These are phyloP conservation scores for Nannochloris sp. DNA, from an alignment of 139 green algal species.

Conservation along the genomic window DNA sequence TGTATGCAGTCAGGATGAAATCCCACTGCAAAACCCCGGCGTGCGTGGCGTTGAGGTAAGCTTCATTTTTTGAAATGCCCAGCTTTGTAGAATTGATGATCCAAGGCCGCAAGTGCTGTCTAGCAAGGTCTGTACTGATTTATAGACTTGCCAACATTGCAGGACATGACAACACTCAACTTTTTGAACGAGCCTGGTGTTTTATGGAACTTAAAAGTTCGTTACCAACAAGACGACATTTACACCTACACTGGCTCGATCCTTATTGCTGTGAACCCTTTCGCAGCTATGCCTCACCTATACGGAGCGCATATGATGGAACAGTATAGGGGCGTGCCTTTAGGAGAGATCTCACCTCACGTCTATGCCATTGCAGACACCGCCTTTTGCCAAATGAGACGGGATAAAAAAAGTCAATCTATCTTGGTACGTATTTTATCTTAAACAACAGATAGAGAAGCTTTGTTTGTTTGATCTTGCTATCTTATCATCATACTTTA, in stretches of 20 bases:
- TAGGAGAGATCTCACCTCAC: slow-evolving; percentile 90
- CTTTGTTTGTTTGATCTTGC: too few species aligned
- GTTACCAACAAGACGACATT: slow-evolving; percentile 85
- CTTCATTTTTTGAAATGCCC: not conserved
- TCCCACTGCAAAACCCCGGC: slow-evolving; percentile 73
- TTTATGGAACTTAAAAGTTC: slow-evolving; percentile 74
- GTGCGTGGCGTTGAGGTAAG: slow-evolving; percentile 69
- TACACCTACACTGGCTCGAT: slow-evolving; percentile 93
- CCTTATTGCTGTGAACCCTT: slow-evolving; percentile 91
- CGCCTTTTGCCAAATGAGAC: slow-evolving; percentile 78
- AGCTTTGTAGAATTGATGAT: not conserved
- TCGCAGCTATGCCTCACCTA: slow-evolving; percentile 69
- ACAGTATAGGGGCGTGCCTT: slow-evolving; percentile 66
- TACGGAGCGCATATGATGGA: slow-evolving; percentile 93
- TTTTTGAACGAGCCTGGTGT: slow-evolving; percentile 98
- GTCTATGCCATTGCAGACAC: slow-evolving; percentile 88
- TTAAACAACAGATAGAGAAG: too few species aligned
- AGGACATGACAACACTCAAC: slow-evolving; percentile 97
- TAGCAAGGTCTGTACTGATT: too few species aligned
- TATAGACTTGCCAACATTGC: too few species aligned
- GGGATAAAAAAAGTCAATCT: slow-evolving; percentile 68
- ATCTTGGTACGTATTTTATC: slow-evolving; percentile 66
- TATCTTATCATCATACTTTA: too few species aligned
- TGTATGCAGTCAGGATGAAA: slow-evolving; percentile 50
- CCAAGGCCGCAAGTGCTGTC: not conserved